Evolutionary conservation across 306 rosid genomes (phyloP), one percentile per base, ranked within the genome.

Genomic region (Myrica gale): DNA sequence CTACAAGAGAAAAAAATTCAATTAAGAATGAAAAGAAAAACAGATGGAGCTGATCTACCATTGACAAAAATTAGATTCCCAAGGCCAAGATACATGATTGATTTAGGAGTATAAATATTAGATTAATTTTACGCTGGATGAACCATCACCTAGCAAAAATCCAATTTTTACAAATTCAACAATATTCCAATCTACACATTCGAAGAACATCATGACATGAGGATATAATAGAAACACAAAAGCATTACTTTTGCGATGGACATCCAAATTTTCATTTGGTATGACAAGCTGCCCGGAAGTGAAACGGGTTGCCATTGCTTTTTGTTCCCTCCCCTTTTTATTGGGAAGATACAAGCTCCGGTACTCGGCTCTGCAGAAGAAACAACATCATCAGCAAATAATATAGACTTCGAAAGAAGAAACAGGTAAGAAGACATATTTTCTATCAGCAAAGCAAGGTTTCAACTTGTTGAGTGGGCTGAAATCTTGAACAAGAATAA

Each of bases 261-360:
- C 62, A 46, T 37, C 76, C 69, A 87, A 77, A 82, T 88, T 85
- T 72, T 88, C 89, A 68, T 84, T 78, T 70, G 84, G 81, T 46
- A 85, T 87, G 47, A 78, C 76, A 48, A 85, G 80, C 76, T 58
- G 76, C 42, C 83, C 76, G 7, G 71, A 83, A 72, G 79, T 73
- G 23, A 73, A 77, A 76, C 16, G 69, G 44, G 71, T 78, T 16
- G 89, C 82, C 91, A 88, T 86, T 72, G 65, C 71, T 68, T 76
- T 3, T 32, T 32, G 37, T 32, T 32, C 3, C 3, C 37, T 32
- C 23, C 42, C 44, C 45, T 32, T 66, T 42, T 69, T 8, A 46
- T 43, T 62, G 58, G 37, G 48, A 63, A 55, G 58, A 54, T 41
- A 44, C 11, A 58, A 55, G 51, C 52, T 47, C 52, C 17, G 39